Base-by-base conservation (phyloP, 371 early-diverging fungal genomes). In the Mucor circinelloides region DNA sequence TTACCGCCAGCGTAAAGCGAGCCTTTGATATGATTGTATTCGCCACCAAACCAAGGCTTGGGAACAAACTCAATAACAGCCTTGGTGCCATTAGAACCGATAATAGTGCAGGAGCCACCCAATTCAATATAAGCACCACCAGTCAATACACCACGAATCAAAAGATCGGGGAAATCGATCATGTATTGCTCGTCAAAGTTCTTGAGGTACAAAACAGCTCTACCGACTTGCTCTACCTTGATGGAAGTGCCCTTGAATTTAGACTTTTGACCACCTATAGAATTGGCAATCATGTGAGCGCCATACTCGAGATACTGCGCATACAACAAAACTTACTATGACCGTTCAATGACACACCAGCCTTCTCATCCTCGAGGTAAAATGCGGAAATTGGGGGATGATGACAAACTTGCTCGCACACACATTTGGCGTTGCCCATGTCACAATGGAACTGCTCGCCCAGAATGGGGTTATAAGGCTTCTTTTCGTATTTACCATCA, bases 341-440 rank as follows among this genome's bases (percentile, higher is more conserved):
- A 21, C 89, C 91, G 68, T 85, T 89, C 58, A 86, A 70, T 25
- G 82, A 85, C 31, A 90, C 84, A 38, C 89, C 88, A 5, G 84
- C 79, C 63, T 84, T 77, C 31, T 83, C 82, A 72, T 91, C 86
- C 72, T 91, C 92, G 38, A 93, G 74, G 62, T 89, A 90, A 71
- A 92, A 86, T 2, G 86, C 88, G 59, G 87, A 85, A 64, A 87
- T 89, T 12, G 99, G 99, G n/a, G 99, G 99, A 75, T 97, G 98
- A 77, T 99, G 99, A 34, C 95, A 94, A 17, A 96, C 94, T 70
- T 91, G 91, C 66, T 93, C 93, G 67, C 93, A 79, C 31, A 78
- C 55, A 66, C 80, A 80, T 27, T 78, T 71, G 23, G 75, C 67
- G 48, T 76, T 72, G 2, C 80, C 82, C 68, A 76, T 70, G 27